Evolutionary conservation across 352 stramenopile genomes (phyloP), one percentile per base, ranked within the genome.

Genomic region (Blastocystis sp.): DNA sequence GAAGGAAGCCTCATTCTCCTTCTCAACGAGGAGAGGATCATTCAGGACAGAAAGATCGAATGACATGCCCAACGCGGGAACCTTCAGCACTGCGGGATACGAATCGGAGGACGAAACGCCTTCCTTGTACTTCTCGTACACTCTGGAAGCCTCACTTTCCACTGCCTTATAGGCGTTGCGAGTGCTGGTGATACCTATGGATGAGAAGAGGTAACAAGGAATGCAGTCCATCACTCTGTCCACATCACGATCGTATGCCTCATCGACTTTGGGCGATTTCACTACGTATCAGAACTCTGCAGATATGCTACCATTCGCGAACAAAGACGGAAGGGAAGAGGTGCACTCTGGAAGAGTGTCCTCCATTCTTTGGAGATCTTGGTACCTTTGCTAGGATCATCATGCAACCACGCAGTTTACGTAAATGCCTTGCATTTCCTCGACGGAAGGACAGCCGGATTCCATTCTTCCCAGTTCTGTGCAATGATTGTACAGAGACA

Each of bases 331-430:
- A 64, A 81, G 64, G 38, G 48, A 62, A 45, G 45, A 19, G 34
- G 23, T 40, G 48, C 71, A 81, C 19, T 66, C 52, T 11, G 71
- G 53, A 66, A 67, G 60, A 52, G 17, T 34, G 21, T 56, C 52
- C 7, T 53, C 48, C 43, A 48, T 45, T 4, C 9, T 60, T 45
- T 69, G 2, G 62, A 34, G 10, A 69, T 69, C 62, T 23, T 41
- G 21, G 62, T 41, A 2, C 62, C 4, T 4, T 41, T 69, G 10
- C 62, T 69, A 69, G 11, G 28, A 34, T 34, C 0, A 34, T 34
- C 28, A 34, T 34, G 28, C 28, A 34, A 34, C 28, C 28, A 34
- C 28, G 28, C 28, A 34, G 28, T 34, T 34, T 34, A 34, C 28
- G 28, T 34, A 34, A 34, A 34, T 34, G 28, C 28, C 28, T 34